phyloP scores from a whole-genome alignment of 176 grass and related monocot species.

The Aegilops tauschii region DNA sequence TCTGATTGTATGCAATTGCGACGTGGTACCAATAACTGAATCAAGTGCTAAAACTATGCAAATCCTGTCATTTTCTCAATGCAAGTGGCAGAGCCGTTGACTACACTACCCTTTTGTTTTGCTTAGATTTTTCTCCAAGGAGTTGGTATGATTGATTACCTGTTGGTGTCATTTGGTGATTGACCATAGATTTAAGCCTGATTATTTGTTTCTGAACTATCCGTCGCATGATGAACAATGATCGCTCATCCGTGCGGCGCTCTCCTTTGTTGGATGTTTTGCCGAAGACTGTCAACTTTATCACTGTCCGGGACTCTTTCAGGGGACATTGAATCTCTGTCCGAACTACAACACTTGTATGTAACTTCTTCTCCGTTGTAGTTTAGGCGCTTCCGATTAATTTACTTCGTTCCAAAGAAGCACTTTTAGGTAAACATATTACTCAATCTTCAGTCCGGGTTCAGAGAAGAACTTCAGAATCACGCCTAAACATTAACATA shows the following conservation, averaged over 20 bases:
- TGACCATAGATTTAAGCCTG: too few relatives aligned
- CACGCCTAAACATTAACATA: not conserved
- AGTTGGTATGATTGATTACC: too few relatives aligned
- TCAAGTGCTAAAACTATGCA: too few relatives aligned
- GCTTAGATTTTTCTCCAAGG: too few relatives aligned
- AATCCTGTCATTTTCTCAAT: too few relatives aligned
- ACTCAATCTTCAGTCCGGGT: not conserved
- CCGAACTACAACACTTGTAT: constrained; percentile 50
- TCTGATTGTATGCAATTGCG: too few relatives aligned
- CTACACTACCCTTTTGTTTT: too few relatives aligned
- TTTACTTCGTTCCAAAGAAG: not conserved
- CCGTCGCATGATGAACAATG: too few relatives aligned
- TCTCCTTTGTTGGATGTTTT: constrained; percentile 3
- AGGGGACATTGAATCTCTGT: constrained; percentile 59
- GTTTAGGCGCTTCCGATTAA: not conserved
- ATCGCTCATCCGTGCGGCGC: not conserved
- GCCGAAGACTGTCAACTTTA: constrained; percentile 59
- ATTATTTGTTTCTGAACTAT: too few relatives aligned
- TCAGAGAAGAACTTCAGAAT: not conserved
- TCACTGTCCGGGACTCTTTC: constrained; percentile 61
- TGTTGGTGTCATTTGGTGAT: too few relatives aligned
- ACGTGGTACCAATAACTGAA: too few relatives aligned
- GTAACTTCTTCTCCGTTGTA: constrained; percentile 8
- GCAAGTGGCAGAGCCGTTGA: too few relatives aligned
- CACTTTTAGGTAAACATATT: not conserved